Conservation (phyloP, 352 stramenopile genomes). For the Nothophytophthora sp. region DNA sequence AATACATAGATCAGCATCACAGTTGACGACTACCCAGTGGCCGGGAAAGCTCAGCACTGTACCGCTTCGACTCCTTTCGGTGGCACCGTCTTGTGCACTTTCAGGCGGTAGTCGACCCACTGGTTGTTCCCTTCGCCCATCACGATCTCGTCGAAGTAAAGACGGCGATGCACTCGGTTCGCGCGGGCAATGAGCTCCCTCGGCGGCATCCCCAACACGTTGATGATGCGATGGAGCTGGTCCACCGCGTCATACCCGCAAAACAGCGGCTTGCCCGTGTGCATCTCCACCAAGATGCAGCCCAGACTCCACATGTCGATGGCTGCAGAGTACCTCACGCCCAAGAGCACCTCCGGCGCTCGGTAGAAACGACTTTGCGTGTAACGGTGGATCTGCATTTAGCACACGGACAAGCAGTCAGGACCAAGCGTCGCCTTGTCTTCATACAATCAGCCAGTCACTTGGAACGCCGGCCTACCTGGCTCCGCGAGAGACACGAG, state of each 20-base stretch:
- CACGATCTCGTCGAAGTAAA: constrained; percentile 93
- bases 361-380: constrained; percentile 99
- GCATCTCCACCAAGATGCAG: constrained; percentile 96
- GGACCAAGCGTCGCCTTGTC: background rate
- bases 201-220: constrained; percentile 94
- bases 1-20: constrained; percentile 8
- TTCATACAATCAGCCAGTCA: background rate
- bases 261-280: constrained; percentile 98
- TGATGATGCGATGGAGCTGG: constrained; percentile 97
- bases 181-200: constrained; percentile 89
- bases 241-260: constrained; percentile 95
- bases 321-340: constrained; percentile 76
- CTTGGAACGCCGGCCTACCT: constrained; percentile 37
- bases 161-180: constrained; percentile 73
- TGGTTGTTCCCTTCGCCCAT: constrained; percentile 57
- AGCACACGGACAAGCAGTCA: background rate
- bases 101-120: constrained; percentile 64
- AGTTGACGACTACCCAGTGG: background rate
- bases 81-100: constrained; percentile 52
- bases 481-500: constrained; percentile 94
- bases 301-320: constrained; percentile 92
- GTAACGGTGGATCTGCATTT: constrained; percentile 94
- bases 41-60: constrained; percentile 17
- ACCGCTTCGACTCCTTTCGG: constrained; percentile 36
- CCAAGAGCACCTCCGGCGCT: constrained; percentile 86